These are phyloP conservation scores for Pythium guiyangense DNA, from an alignment of 352 stramenopile genomes.

Conservation along the genomic window DNA sequence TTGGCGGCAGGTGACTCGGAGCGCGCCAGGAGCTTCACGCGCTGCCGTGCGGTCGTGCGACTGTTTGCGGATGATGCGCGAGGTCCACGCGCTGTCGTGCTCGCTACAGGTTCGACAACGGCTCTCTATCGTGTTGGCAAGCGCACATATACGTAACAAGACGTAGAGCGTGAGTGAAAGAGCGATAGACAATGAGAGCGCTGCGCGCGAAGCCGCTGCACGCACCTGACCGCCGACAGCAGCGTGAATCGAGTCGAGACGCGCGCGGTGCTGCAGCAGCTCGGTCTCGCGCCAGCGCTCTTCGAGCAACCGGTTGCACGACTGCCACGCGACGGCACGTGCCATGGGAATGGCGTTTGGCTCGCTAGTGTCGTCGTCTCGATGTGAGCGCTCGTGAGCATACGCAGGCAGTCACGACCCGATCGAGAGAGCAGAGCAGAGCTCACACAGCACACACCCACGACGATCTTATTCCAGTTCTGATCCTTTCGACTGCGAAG, in stretches of 20 bases:
- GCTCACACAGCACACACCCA: too few relatives aligned
- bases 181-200: not conserved
- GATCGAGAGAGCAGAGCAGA: too few relatives aligned
- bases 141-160: not conserved
- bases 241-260: conserved; percentile 47
- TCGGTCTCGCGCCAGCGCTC: conserved; percentile 35
- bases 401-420: too few relatives aligned
- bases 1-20: conserved; percentile 45
- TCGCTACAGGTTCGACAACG: too few relatives aligned
- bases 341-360: too few relatives aligned
- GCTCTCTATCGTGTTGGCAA: too few relatives aligned
- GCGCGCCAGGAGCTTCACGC: conserved; percentile 17
- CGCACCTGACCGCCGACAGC: not conserved
- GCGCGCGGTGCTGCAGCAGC: conserved; percentile 33
- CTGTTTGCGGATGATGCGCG: not conserved
- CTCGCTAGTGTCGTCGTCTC: too few relatives aligned
- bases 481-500: too few relatives aligned
- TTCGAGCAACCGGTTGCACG: conserved; percentile 38
- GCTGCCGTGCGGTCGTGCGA: not conserved
- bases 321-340: conserved; percentile 46
- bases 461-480: too few relatives aligned
- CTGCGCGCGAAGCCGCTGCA: too few relatives aligned
- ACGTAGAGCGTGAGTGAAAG: not conserved
- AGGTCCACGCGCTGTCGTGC: not conserved
- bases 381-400: too few relatives aligned